Evolutionary conservation across 495 filamentous ascomycete genomes (phyloP), one percentile per base, ranked within the genome.

Genomic region (Penicillium paxilli): DNA sequence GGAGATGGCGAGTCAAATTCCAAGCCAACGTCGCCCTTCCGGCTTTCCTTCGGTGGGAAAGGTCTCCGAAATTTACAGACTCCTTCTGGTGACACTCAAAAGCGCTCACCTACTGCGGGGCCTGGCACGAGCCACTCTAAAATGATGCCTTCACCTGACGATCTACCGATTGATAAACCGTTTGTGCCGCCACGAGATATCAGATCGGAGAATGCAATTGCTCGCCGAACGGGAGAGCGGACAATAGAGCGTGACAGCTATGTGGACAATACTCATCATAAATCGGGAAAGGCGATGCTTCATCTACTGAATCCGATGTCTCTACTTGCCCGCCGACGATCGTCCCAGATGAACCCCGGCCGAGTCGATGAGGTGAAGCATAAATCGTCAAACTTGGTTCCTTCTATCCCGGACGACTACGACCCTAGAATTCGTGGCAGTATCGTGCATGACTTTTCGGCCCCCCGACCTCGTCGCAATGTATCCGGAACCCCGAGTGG

Each of bases 381-480:
- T 5, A 65, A 70, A 3, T 75, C 80, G 22, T 64, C 77, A 10
- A 74, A 79, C 44, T 64, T 82, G 23, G 67, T 84, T n/a, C 81
- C 85, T 4, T 71, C 79, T 4, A 80, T 88, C 23, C 83, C 83
- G 8, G 86, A 86, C 51, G 81, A 88, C 52, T 93, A 91, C 59
- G 92, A 96, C 62, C 90, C 90, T 16, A 72, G 91, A 37, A 97
- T 97, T 59, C 82, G 83, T 37, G 92, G 92, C 23, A 93, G 86
- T 9, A 81, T 85, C 26, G 83, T 97, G 7, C 92, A 97, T 69
- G 92, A 97, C 67, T 97, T 97, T 57, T 93, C 89, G 59, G 90
- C 87, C 1, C 92, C 92, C 9, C 77, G 90, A 30, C 79, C 82
- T n/a, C 82, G 80, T 45, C 75, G 82, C 41, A 75, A 80, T 51